Base-by-base conservation (phyloP, 331 rosid genomes). In the Quercus lobata region DNA sequence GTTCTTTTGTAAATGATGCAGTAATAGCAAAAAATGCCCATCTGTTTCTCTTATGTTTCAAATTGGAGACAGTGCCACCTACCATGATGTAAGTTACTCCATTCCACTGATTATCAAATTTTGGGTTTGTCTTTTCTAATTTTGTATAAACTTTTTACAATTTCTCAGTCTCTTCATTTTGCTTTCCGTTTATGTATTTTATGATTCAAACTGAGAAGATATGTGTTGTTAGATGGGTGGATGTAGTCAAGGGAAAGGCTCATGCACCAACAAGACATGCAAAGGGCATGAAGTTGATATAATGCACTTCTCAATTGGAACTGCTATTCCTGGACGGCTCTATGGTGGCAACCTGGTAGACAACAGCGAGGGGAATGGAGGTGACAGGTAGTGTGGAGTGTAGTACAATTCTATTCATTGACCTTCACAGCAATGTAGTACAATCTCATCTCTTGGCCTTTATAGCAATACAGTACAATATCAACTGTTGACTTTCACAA, bases 261-360 rank as follows among this genome's bases (percentile, higher is more conserved):
- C 94, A 27, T 95, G 98, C 89, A 92, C 92, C 62, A 88, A 80
- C 87, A 95, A 89, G 86, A 90, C 91, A n/a, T 95, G 98, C 90
- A 95, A 89, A 78, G 94, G 97, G 60, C 97, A 86, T 73, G 98
- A 92, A 90, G 97, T 95, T 57, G 98, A 95, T 85, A 88, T 95
- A n/a, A 90, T 95, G 97, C 98, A 95, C 87, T 95, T 95, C 88
- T 90, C 97, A 25, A 85, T 95, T 61, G 98, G 97, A 73, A 92
- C 85, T 83, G 98, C 97, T 55, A 88, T 95, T 80, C 98, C 98
- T 0, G 98, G 98, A 71, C 84, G 97, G 69, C 93, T 95, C 73
- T 95, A 95, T 83, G 97, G 98, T 54, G 94, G 96, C 71, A 92
- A 92, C 85, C 91, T 84, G 4, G 16, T 90, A 71, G 94, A 95